These are phyloP conservation scores for Peribolospora baueri DNA, from an alignment of 768 basidiomycete genomes.

Conservation along the genomic window DNA sequence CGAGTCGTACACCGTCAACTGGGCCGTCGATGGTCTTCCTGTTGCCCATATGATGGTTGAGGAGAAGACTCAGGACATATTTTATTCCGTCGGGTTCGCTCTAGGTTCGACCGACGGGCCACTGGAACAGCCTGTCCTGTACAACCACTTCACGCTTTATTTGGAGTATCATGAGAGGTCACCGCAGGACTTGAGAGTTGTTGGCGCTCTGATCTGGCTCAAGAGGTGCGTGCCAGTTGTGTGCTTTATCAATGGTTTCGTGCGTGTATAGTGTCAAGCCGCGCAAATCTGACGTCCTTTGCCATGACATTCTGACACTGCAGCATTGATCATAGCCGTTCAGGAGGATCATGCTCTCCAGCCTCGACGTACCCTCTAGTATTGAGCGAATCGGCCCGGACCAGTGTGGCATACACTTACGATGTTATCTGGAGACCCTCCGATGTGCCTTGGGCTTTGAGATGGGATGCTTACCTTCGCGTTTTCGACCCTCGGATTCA, in stretches of 20 bases:
- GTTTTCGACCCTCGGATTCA: slow-evolving; percentile 85
- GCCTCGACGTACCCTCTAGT: slow-evolving; percentile 18
- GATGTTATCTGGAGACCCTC: slow-evolving; percentile 42
- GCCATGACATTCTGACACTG: no score
- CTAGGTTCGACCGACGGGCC: slow-evolving; percentile 35
- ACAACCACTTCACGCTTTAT: slow-evolving; percentile 55
- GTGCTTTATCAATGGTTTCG: neutral
- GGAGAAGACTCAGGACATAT: slow-evolving; percentile 48
- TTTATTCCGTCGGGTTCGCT: slow-evolving; percentile 61
- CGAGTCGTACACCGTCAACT: slow-evolving; percentile 81
- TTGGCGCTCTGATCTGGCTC: slow-evolving; percentile 74
- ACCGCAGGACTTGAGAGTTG: slow-evolving; percentile 51
- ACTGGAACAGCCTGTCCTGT: slow-evolving; percentile 41
- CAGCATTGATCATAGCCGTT: no score
- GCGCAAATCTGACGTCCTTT: neutral
- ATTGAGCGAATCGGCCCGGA: slow-evolving; percentile 35
- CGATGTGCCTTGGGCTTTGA: slow-evolving; percentile 39
- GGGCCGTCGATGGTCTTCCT: slow-evolving; percentile 82
- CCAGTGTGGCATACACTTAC: slow-evolving; percentile 62
- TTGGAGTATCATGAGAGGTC: slow-evolving; percentile 51
- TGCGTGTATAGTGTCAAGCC: slow-evolving; percentile 6
- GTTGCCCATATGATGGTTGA: slow-evolving; percentile 81
- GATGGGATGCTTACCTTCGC: slow-evolving; percentile 91
- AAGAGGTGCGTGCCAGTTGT: slow-evolving; percentile 5
- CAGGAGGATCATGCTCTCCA: no score